Evolutionary conservation across 2,329 filamentous ascomycete genomes (phyloP), one percentile per base, ranked within the genome.

Genomic region (Bipolaris cookei): DNA sequence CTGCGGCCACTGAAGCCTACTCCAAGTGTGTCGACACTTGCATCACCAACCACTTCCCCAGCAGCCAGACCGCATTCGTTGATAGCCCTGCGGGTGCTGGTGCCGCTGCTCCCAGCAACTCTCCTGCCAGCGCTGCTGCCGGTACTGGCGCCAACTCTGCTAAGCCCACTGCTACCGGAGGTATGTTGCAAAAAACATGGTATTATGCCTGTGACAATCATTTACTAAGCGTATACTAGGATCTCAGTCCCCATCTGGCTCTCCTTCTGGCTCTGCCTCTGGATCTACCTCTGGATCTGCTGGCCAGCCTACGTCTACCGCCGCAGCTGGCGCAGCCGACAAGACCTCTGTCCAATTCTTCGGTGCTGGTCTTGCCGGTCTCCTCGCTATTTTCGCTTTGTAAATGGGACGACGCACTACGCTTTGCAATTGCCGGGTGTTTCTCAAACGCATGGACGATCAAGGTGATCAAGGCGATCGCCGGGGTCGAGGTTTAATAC

Each of bases 31-130:
- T 82, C 67, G 73, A 79, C 50, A 66, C 69, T 56, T 86, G 83
- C 76, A 81, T 81, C 72, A 76, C 70, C 69, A 79, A 74, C 59
- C 73, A 79, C 67, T 84, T 81, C 77, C 78, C 82, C 68, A 77
- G 65, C 58, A 70, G 64, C 64, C 74, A 74, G 67, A 76, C 74
- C 32, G 62, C 61, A 11, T 61, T 55, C 37, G 58, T 43, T 39
- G 39, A 42, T 4, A 51, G 63, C 30, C 71, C 68, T 42, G 62
- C 67, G 23, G 72, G 67, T 43, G 64, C 62, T 44, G 63, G 66
- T 34, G 65, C 61, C 34, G 59, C 65, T 35, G 52, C 49, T 48
- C 54, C 65, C 34, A 69, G 68, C 35, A 69, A 66, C 43, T 63
- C 60, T 44, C 61, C 67, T 30, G 18, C 39, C 13, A 63, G 59